phyloP scores from a whole-genome alignment of 768 basidiomycete genomes.

The Hericium erinaceus region DNA sequence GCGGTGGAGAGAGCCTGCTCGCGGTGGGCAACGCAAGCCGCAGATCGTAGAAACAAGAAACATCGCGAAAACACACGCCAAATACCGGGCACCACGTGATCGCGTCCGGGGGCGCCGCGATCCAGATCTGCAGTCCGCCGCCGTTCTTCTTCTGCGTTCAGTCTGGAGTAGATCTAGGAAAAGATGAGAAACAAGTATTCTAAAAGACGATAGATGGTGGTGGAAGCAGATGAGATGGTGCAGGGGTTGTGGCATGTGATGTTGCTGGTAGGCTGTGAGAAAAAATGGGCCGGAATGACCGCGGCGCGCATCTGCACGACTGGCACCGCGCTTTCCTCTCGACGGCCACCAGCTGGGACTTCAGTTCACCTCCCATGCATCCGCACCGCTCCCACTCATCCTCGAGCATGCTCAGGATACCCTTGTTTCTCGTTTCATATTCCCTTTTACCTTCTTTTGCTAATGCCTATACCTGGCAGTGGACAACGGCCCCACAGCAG shows the following conservation, averaged over 20 bases:
- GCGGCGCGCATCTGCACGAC: not conserved
- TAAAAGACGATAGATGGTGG: too few relatives aligned
- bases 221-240: too few relatives aligned
- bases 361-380: not conserved
- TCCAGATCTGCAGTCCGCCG: too few relatives aligned
- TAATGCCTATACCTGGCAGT: constrained; percentile 33
- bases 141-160: too few relatives aligned
- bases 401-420: constrained; percentile 7
- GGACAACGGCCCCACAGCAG: constrained; percentile 45
- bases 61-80: not conserved
- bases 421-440: constrained; percentile 6
- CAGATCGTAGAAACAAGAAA: not conserved
- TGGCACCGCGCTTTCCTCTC: not conserved
- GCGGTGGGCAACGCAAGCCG: not conserved
- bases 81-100: not conserved
- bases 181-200: too few relatives aligned
- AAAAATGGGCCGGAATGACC: not conserved
- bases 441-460: constrained; percentile 21
- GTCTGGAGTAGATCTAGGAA: too few relatives aligned
- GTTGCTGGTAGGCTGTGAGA: not conserved
- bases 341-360: not conserved
- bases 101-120: not conserved
- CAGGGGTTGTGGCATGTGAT: too few relatives aligned
- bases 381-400: not conserved
- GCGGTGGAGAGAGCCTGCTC: not conserved